phyloP scores from a whole-genome alignment of 345 rosid genomes.

The Mallotus nudiflorus region DNA sequence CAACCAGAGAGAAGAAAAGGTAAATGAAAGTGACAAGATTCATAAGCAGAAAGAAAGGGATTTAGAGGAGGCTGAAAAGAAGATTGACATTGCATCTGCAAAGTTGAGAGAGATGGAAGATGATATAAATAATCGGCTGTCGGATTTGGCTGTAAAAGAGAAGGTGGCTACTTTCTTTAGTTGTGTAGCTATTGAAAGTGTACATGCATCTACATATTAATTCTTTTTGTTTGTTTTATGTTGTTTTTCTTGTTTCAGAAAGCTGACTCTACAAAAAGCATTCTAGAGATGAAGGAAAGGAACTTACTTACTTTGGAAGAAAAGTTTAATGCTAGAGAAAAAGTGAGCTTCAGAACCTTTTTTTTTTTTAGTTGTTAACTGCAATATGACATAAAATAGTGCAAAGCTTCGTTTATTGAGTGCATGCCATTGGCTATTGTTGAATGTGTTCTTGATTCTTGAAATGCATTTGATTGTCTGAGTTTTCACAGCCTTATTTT shows the following conservation, averaged over 20 bases:
- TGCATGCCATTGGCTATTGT: not conserved
- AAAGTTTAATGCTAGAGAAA: conserved; percentile 65
- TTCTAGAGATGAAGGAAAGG: conserved; percentile 53
- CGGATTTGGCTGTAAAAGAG: conserved; percentile 59
- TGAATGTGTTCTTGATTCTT: not conserved
- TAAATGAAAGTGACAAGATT: conserved; percentile 46
- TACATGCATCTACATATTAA: not conserved
- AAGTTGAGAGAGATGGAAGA: conserved; percentile 61
- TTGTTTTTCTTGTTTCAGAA: conserved; percentile 42
- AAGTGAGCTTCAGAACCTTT: conserved; percentile 46
- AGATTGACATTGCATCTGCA: conserved; percentile 43
- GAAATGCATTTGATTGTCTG: not conserved
- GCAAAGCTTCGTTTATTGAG: not conserved
- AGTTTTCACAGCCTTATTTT: not conserved
- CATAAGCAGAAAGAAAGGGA: conserved; percentile 51
- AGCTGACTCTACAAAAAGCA: conserved; percentile 40
- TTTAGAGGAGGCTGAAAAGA: conserved; percentile 56
- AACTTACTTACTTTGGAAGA: conserved; percentile 59
- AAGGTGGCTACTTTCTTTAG: conserved; percentile 42
- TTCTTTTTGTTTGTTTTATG: conserved; percentile 19
- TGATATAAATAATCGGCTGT: conserved; percentile 41
- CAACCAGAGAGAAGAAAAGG: conserved; percentile 55
- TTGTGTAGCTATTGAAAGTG: not conserved
- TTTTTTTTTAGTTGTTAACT: not conserved
- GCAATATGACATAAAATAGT: not conserved